A percentile compares a stretch with the other conserved stretches of the same genome.
These are phyloP conservation scores for Typha latifolia DNA, from an alignment of 176 grass and related monocot species.

Conservation along the genomic window DNA sequence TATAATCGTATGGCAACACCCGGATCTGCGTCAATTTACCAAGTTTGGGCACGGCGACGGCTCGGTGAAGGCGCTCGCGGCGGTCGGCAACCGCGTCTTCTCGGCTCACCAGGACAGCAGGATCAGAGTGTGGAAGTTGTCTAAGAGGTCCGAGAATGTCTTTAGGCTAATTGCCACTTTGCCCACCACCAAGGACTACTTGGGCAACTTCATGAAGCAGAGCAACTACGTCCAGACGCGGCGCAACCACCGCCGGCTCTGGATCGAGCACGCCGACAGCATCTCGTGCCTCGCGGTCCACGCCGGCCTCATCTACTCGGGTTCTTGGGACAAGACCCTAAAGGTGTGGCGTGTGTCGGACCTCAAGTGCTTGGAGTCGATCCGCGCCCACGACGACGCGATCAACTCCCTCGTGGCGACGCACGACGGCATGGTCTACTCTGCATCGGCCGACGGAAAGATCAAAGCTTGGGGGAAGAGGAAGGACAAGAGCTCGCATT, in stretches of 20 bases:
- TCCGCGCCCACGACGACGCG: slow-evolving; percentile 87
- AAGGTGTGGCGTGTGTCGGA: slow-evolving; percentile 83
- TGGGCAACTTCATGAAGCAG: slow-evolving; percentile 51
- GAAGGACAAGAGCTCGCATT: slow-evolving; percentile 33
- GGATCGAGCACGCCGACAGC: slow-evolving; percentile 97
- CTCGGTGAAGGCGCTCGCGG: slow-evolving; percentile 75
- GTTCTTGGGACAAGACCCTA: slow-evolving; percentile 78
- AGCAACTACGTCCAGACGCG: slow-evolving; percentile 64
- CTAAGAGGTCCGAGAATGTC: slow-evolving; percentile 49
- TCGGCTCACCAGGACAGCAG: slow-evolving; percentile 85
- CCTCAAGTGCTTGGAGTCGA: slow-evolving; percentile 80
- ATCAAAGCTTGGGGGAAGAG: slow-evolving; percentile 72
- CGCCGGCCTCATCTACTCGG: slow-evolving; percentile 60
- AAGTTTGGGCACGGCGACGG: slow-evolving; percentile 54
- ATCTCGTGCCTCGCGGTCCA: slow-evolving; percentile 91
- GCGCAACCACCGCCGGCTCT: slow-evolving; percentile 42
- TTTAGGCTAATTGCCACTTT: slow-evolving; percentile 72
- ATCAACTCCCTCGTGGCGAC: slow-evolving; percentile 49
- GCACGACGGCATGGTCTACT: slow-evolving; percentile 40
- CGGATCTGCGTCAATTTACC: slow-evolving; percentile 69
- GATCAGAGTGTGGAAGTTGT: slow-evolving; percentile 83
- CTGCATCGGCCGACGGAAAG: slow-evolving; percentile 68
- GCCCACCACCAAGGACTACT: slow-evolving; percentile 69
- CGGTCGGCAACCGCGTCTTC: slow-evolving; percentile 51
- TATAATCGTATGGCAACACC: slow-evolving; percentile 82